These are phyloP conservation scores for Podochytrium sp. DNA, from an alignment of 192 early-diverging fungal species.

Conservation along the genomic window DNA sequence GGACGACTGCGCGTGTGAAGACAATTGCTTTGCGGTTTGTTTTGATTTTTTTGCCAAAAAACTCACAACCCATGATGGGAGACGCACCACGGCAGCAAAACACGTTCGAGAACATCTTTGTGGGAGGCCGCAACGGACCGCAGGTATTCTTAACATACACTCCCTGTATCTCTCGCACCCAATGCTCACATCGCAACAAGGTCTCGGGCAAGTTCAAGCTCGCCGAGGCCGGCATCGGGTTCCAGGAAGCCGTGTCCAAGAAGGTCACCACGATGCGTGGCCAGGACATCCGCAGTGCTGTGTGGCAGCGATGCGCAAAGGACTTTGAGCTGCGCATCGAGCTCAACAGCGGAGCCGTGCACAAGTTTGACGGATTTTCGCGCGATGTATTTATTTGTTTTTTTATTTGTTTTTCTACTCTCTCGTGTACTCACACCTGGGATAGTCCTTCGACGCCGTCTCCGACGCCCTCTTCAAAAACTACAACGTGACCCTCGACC, in stretches of 20 bases:
- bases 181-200: constrained; percentile 14
- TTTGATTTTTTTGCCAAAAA: no score
- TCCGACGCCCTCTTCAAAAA: constrained; percentile 67
- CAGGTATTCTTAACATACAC: constrained; percentile 26
- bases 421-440: constrained; percentile 11
- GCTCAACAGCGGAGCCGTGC: constrained; percentile 70
- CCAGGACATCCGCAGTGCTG: constrained; percentile 61
- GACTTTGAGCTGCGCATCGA: constrained; percentile 82
- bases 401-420: not conserved
- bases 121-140: constrained; percentile 47
- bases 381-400: constrained; percentile 58
- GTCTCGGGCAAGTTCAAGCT: constrained; percentile 51
- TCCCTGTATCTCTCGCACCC: not conserved
- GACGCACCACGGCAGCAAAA: not conserved
- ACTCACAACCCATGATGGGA: constrained; percentile 13
- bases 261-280: constrained; percentile 61
- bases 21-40: no score
- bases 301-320: constrained; percentile 78
- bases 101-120: constrained; percentile 49
- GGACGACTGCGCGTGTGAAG: no score
- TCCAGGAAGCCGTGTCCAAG: constrained; percentile 64
- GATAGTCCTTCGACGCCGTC: constrained; percentile 82
- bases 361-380: constrained; percentile 90
- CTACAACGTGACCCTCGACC: constrained; percentile 78
- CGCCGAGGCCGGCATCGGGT: constrained; percentile 69